Base-by-base conservation (phyloP, 116 monocot genomes). In the Iris pallida region DNA sequence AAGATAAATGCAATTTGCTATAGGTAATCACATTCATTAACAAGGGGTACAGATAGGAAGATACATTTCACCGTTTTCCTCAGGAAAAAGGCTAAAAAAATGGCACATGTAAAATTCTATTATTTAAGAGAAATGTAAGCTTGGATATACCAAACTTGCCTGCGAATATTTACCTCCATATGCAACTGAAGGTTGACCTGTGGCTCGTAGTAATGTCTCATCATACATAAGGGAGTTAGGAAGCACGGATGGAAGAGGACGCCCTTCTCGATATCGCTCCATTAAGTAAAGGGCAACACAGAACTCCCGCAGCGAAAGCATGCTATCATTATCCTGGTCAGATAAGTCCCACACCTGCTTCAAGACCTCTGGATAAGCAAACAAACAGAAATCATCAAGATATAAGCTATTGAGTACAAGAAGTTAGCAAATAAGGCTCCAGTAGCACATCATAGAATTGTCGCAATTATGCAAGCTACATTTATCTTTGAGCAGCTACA, bases 341-440 rank as follows among this genome's bases (percentile, higher is more conserved):
- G 97, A 90, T 60, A 98, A 86, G 68, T 98, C 97, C 97, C 97
- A 98, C 61, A 98, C 97, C 79, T 92, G 86, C 81, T 88, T 98
- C 66, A 98, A 79, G 56, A 93, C 72, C 78, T 98, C 97, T 98
- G 80, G n/a, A 51, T 55, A 16, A 19, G 66, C 59, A 75, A 68
- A 30, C 30, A 78, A 66, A 7, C 60, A 47, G 30, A 49, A 1
- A 49, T 65, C 20, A 66, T 66, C 52, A 66, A 45, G 15, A 61
- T 45, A 44, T 61, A 45, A 61, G 7, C 5, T 30, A 30, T 30
- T 15, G 61, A 30, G 30, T 30, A 30, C 30, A 30, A 30, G 30
- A 30, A 30, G 30, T 30, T 30, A 30, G 30, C 30, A 30, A 30
- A 30, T 30, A 30, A 30, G 30, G 30, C 30, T 30, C 30, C 30